A percentile compares a stretch with the other conserved stretches of the same genome.
phyloP scores from a whole-genome alignment of 805 yeast genomes.

The Yarrowia sp. region DNA sequence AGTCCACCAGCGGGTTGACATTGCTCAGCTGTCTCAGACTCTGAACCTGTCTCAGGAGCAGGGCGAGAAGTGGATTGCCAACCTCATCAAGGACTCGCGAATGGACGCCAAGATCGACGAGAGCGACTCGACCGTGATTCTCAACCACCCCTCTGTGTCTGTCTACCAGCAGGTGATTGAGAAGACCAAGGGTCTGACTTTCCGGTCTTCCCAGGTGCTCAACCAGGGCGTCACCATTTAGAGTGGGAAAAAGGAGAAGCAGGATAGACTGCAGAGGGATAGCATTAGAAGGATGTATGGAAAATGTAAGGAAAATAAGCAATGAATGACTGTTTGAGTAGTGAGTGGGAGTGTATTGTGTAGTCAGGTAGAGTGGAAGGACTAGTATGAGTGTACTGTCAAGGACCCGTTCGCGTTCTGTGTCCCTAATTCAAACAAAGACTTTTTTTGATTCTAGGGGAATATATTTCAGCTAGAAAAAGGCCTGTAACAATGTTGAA shows the following conservation, averaged over 20 bases:
- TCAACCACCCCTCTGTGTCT: slow-evolving; percentile 52
- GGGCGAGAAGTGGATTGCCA: slow-evolving; percentile 52
- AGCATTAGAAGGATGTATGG: slow-evolving; percentile 9
- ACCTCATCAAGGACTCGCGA: slow-evolving; percentile 48
- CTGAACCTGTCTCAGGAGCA: slow-evolving; percentile 47
- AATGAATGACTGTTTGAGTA: too few species aligned
- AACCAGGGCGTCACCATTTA: slow-evolving; percentile 38
- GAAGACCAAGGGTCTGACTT: slow-evolving; percentile 61
- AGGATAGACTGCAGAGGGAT: not conserved
- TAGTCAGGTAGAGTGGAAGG: too few species aligned
- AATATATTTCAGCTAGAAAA: too few species aligned
- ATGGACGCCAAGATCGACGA: slow-evolving; percentile 55
- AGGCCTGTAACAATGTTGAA: too few species aligned
- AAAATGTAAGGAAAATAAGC: not conserved
- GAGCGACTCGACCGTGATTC: slow-evolving; percentile 50
- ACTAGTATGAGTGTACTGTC: not conserved
- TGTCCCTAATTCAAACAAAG: too few species aligned
- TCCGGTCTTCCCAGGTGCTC: slow-evolving; percentile 56
- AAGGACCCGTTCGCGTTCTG: too few species aligned
- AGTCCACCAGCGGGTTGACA: slow-evolving; percentile 50
- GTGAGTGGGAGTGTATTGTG: too few species aligned
- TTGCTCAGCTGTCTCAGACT: slow-evolving; percentile 45
- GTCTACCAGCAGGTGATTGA: slow-evolving; percentile 67
- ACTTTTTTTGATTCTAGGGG: too few species aligned
- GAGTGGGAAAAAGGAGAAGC: not conserved